Base-by-base conservation (phyloP, 2,329 filamentous ascomycete species). In the Penicillium psychrosexuale region DNA sequence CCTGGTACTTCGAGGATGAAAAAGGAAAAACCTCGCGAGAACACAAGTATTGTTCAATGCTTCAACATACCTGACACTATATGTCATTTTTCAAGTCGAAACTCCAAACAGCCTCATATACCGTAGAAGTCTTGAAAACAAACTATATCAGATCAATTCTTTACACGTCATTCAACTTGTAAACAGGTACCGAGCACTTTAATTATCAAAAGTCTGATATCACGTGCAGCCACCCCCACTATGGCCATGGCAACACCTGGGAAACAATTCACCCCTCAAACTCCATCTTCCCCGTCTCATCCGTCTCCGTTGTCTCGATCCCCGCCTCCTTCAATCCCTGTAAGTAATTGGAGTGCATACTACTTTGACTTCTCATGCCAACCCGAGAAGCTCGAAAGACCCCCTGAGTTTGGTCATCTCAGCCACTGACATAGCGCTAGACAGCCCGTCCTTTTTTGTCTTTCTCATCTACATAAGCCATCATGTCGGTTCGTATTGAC, bases 221-320 rank as follows among this genome's bases (percentile, higher is more conserved):
- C 63, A 65, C 63, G 63, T 65, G 63, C 62, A 57, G 48, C 45
- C 45, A 49, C 61, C 63, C 67, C 69, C 69, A 68, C 67, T 61
- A 66, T 61, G 64, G 63, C 61, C 62, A 66, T 61, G 64, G 64
- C 64, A 70, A 69, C 65, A 68, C 66, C 61, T 66, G 59, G 61
- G 61, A 66, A 50, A 63, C 61, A 62, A 69, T 55, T 55, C 52
- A 68, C 69, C 68, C 68, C 69, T 71, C 69, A 68, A 66, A 70
- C 65, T 69, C 60, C 56, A 57, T 63, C 62, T 51, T 56, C 55
- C 58, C 55, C 59, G 53, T 58, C 52, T 53, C 51, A 58, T 53
- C 57, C 60, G 56, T 60, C 42, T 56, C 44, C 52, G 47, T 63
- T 51, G 59, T 50, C 51, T 59, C 54, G 53, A 49, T 42, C 44